phyloP scores from a whole-genome alignment of 2,329 filamentous ascomycete genomes.

The Knufia petricola region DNA sequence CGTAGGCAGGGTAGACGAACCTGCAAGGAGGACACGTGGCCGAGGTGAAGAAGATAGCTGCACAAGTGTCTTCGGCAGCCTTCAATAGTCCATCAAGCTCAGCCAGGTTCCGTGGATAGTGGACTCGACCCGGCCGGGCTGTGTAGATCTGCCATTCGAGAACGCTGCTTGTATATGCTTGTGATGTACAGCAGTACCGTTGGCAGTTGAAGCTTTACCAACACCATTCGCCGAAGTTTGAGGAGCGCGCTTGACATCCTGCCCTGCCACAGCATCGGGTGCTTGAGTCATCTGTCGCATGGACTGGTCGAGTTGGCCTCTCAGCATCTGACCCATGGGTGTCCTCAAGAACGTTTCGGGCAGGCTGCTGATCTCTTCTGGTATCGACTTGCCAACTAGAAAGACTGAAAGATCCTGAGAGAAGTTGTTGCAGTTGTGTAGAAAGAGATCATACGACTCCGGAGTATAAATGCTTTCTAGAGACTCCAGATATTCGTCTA shows the following conservation, averaged over 20 bases:
- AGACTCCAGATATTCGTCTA: slow-evolving; percentile 80
- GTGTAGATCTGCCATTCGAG: slow-evolving; percentile 1
- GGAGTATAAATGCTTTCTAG: slow-evolving; percentile 72
- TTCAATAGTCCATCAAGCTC: slow-evolving; percentile 54
- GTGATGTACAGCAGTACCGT: slow-evolving; percentile 9
- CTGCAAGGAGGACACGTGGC: slow-evolving; percentile 79
- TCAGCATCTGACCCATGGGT: slow-evolving; percentile 78
- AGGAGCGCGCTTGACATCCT: slow-evolving; percentile 13
- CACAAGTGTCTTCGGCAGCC: slow-evolving; percentile 56
- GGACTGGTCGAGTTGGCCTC: slow-evolving; percentile 60
- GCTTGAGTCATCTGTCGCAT: slow-evolving; percentile 56
- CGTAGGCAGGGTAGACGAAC: slow-evolving; percentile 69
- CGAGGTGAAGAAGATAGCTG: slow-evolving; percentile 86
- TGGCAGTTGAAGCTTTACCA: neutral
- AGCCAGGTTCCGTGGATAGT: slow-evolving; percentile 48
- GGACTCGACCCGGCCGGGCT: slow-evolving; percentile 41
- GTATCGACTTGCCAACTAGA: slow-evolving; percentile 77
- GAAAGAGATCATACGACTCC: slow-evolving; percentile 79
- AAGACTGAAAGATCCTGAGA: slow-evolving; percentile 88
- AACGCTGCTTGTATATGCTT: slow-evolving; percentile 16
- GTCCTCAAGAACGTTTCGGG: slow-evolving; percentile 77
- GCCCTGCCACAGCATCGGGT: slow-evolving; percentile 29
- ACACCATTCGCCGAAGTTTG: slow-evolving; percentile 12
- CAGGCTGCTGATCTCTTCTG: slow-evolving; percentile 73
- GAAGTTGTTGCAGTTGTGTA: slow-evolving; percentile 97